These are phyloP conservation scores for Polytrichum commune DNA, from an alignment of 225 moss, liverwort and hornwort genomes.

Conservation along the genomic window DNA sequence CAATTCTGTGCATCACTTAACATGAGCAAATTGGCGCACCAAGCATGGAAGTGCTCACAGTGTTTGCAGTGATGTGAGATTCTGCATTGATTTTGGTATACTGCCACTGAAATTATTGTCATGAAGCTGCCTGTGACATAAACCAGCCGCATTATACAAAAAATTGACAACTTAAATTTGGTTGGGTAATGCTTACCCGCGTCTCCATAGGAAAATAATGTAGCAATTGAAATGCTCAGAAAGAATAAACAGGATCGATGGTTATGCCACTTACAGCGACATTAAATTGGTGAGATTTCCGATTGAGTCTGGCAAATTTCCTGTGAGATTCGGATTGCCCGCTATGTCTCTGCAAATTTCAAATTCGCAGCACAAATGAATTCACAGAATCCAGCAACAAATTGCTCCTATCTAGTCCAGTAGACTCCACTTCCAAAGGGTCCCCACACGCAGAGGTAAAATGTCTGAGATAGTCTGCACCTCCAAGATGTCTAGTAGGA, in stretches of 20 bases:
- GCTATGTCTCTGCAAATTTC: slow-evolving; percentile 32
- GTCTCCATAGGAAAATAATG: too few species aligned
- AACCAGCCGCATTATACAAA: neutral
- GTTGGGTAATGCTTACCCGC: too few species aligned
- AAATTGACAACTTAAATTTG: too few species aligned
- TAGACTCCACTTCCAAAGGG: neutral
- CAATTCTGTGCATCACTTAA: neutral
- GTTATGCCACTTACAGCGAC: slow-evolving; percentile 33
- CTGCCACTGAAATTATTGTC: slow-evolving; percentile 23
- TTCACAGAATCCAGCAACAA: slow-evolving; percentile 4
- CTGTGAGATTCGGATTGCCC: slow-evolving; percentile 31
- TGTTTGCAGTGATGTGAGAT: slow-evolving; percentile 18
- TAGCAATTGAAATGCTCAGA: too few species aligned
- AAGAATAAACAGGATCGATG: neutral
- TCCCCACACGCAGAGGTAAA: neutral
- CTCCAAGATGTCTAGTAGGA: too few species aligned
- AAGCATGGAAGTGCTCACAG: slow-evolving; percentile 25
- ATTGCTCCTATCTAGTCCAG: neutral
- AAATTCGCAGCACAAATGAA: slow-evolving; percentile 7
- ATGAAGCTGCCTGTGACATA: slow-evolving; percentile 38
- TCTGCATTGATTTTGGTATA: slow-evolving; percentile 17
- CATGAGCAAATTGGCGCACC: neutral
- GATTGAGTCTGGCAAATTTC: slow-evolving; percentile 14
- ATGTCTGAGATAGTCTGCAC: neutral
- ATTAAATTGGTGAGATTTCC: slow-evolving; percentile 25